Evolutionary conservation across 345 rosid species (phyloP), one percentile per base, ranked within the genome.

Genomic region (Brassica rapa): DNA sequence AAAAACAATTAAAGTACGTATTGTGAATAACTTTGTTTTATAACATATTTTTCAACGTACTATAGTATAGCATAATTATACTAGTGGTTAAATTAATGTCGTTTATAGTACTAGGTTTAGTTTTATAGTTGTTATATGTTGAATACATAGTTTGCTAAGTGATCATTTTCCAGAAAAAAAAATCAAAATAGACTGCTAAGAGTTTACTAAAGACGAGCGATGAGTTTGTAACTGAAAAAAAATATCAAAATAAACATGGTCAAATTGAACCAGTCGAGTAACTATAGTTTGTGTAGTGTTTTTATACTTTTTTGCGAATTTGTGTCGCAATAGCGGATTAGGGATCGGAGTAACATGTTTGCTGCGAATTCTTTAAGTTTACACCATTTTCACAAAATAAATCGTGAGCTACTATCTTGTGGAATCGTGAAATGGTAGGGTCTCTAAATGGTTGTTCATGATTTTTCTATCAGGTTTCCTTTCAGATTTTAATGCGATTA

Each of bases 391-490:
- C 33, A 32, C 19, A 5, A 21, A 53, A 14, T 3, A 6, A 56
- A 2, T 37, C 23, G 10, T 16, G 67, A 68, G 62, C 21, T 67
- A 11, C 32, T 39, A 39, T 39, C 67, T 16, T 29, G 33, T 19
- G 14, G 49, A 66, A 11, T 27, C 4, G 57, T 68, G 21, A 46
- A 69, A 68, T 68, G 74, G 68, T 76, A 76, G 74, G 80, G 80
- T 68, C 62, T 76, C 4, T 68, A 46, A 68, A 43, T 76, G 74
- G 51, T 43, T 77, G 70, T 77, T 77, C 75, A 70, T 49, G 30
- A 33, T 16, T 16, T 64, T 32, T 70, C 46, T 27, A 49, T 61
- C 29, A 61, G 51, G 8, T 30, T 43, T 76, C 23, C 29, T 59
- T 55, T 15, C 2, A 1, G 2, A n/a, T 11, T 32, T 15, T 30